Evolutionary conservation across 2,329 filamentous ascomycete species (phyloP), one percentile per base, ranked within the genome.

Genomic region (Colletotrichum filicis): DNA sequence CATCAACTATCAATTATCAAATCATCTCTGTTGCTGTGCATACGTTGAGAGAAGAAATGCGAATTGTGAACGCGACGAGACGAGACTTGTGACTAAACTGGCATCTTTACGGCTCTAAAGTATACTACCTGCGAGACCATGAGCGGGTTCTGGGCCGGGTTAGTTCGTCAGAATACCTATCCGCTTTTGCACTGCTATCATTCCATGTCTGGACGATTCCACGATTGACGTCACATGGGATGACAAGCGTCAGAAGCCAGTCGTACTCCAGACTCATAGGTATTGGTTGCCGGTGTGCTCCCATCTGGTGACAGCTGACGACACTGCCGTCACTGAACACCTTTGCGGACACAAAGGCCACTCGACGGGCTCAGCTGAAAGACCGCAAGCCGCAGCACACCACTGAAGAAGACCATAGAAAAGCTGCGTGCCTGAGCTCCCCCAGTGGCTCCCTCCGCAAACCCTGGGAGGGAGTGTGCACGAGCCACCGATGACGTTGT

Each of bases 401-500:
- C n/a, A 26, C 60, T 63, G n/a, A 30, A 35, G 52, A 52, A 37
- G 42, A 11, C 8, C 4, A 2, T 49, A 49, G 19, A 49, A 42
- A 49, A 49, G 42, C 19, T 12, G 42, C n/a, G 42, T 53, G n/a
- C 49, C 30, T 66, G 49, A 59, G 63, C 63, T 66, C 37, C 6
- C 37, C 37, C 63, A 37, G 35, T 55, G 19, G 42, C 61, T 49
- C n/a, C 52, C 56, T 59, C 42, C 26, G 26, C 30, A 7, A 30
- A n/a, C 16, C 16, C 12, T 24, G n/a, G 30, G 53, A 52, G 16
- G n/a, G 12, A 24, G 30, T 26, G 37, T 42, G 68, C 74, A 74
- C 72, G 64, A 73, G 74, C 74, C 74, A 75, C 66, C 66, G 57
- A 75, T 75, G 74, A 75, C 74, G 74, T 75, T 75, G 74, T 75